Evolutionary conservation across 805 yeast species (phyloP).

Genomic region (Zygoascus ofunaensis): DNA sequence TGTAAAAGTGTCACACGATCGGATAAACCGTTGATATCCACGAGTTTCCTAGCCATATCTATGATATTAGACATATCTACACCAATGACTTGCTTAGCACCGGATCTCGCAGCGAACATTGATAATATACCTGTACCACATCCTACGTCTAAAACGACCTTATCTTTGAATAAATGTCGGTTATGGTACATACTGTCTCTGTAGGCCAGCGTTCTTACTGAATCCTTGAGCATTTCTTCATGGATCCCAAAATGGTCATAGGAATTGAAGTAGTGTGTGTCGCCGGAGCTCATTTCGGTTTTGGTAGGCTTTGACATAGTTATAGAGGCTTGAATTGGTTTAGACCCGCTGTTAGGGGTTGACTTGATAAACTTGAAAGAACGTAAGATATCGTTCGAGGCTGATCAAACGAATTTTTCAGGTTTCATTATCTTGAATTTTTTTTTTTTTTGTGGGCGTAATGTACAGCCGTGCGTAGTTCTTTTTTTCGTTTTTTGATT

Average conservation of each 20-base stretch:
- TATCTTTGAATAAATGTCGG: slow-evolving; percentile 80
- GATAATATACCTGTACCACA: slow-evolving; percentile 98
- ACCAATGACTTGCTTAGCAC: slow-evolving; percentile 95
- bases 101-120: slow-evolving; percentile 98
- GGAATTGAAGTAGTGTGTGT: slow-evolving; percentile 90
- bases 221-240: slow-evolving; percentile 97
- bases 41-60: slow-evolving; percentile 88
- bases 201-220: slow-evolving; percentile 84
- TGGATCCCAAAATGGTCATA: slow-evolving; percentile 97
- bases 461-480: background rate
- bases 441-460: background rate
- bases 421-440: background rate
- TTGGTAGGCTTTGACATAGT: background rate
- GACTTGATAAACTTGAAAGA: background rate
- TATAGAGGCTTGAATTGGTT: background rate
- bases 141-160: slow-evolving; percentile 93
- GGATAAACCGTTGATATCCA: slow-evolving; percentile 69
- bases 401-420: too few relatives aligned
- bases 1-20: slow-evolving; percentile 81
- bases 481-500: background rate
- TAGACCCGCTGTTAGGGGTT: background rate
- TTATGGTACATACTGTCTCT: slow-evolving; percentile 88
- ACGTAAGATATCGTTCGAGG: background rate
- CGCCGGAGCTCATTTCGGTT: slow-evolving; percentile 35
- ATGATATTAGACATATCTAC: slow-evolving; percentile 97